phyloP scores from a whole-genome alignment of 1,284 basidiomycete genomes.

The Leccinum griseonigrum region DNA sequence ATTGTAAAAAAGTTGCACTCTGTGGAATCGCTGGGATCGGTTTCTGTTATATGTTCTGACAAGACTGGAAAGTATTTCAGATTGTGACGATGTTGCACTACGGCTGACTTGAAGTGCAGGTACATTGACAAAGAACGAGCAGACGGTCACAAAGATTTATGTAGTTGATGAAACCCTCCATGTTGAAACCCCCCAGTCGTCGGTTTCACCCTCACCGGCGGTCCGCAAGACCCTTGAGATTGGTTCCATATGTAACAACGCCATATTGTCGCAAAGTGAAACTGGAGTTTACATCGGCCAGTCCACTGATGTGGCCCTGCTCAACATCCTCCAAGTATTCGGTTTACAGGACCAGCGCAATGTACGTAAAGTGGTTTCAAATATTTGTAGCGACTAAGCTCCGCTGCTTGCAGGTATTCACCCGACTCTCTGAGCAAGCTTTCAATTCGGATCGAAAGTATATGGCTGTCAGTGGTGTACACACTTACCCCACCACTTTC shows the following conservation, averaged over 20 bases:
- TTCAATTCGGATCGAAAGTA: slow-evolving; percentile 94
- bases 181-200: slow-evolving; percentile 47
- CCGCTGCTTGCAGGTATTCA: slow-evolving; percentile 55
- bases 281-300: slow-evolving; percentile 82
- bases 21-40: slow-evolving; percentile 91
- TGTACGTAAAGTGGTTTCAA: slow-evolving; percentile 41
- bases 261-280: slow-evolving; percentile 60
- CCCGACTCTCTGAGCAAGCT: slow-evolving; percentile 74
- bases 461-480: slow-evolving; percentile 84
- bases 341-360: slow-evolving; percentile 68
- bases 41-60: slow-evolving; percentile 96
- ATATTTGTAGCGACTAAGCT: slow-evolving; percentile 5
- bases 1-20: slow-evolving; percentile 97
- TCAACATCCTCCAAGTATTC: slow-evolving; percentile 79
- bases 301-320: slow-evolving; percentile 90
- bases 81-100: neutral
- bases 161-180: slow-evolving; percentile 79
- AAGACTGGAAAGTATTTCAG: slow-evolving; percentile 71
- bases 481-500: slow-evolving; percentile 35
- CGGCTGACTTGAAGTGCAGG: slow-evolving; percentile 44
- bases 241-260: slow-evolving; percentile 75
- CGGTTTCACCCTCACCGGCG: slow-evolving; percentile 46
- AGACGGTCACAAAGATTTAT: slow-evolving; percentile 90
- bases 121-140: slow-evolving; percentile 95
- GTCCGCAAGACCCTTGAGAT: slow-evolving; percentile 63